Evolutionary conservation across 352 stramenopile species (phyloP), one percentile per base, ranked within the genome.

Genomic region (Phytophthora palmivora): DNA sequence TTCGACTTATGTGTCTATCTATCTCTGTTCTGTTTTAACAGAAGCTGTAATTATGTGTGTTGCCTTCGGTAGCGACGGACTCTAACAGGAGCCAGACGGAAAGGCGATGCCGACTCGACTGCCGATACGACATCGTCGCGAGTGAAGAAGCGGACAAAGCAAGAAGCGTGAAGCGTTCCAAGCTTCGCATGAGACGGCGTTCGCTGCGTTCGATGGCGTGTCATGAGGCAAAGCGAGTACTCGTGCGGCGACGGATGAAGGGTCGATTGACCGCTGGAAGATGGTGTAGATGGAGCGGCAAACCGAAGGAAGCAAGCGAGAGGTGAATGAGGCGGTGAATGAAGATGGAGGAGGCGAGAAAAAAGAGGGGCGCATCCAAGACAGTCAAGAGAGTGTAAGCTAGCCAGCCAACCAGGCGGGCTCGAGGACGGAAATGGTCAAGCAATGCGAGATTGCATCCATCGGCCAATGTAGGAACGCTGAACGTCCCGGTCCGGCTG

Each of bases 31-130:
- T 94, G 74, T 88, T 88, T 92, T 94, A 94, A 94, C 85, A 94
- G 85, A 92, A 92, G 84, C 80, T 94, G 82, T 94, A 94, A 94
- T 91, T 91, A 83, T 94, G 84, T 91, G 70, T 91, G 81, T 94
- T 76, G 67, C 79, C 73, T 78, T 72, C 70, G 70, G 70, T 89
- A 94, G 85, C 85, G 82, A 88, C 85, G 85, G 74, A 87, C 77
- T 74, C 49, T 82, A 61, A 78, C 79, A 64, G 77, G 81, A 64
- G 61, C 75, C 39, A 72, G 82, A 82, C 72, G 83, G 59, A 94
- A 94, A 83, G 79, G 79, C 26, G 82, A 87, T 55, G 82, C 82
- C 32, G 74, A 86, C 47, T 65, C 55, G 42, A 78, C 59, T 53
- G 55, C 48, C 30, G 78, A 75, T 22, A 58, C 70, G 48, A 55